These are phyloP conservation scores for Madurella fahalii DNA, from an alignment of 2,329 filamentous ascomycete species.

Conservation along the genomic window DNA sequence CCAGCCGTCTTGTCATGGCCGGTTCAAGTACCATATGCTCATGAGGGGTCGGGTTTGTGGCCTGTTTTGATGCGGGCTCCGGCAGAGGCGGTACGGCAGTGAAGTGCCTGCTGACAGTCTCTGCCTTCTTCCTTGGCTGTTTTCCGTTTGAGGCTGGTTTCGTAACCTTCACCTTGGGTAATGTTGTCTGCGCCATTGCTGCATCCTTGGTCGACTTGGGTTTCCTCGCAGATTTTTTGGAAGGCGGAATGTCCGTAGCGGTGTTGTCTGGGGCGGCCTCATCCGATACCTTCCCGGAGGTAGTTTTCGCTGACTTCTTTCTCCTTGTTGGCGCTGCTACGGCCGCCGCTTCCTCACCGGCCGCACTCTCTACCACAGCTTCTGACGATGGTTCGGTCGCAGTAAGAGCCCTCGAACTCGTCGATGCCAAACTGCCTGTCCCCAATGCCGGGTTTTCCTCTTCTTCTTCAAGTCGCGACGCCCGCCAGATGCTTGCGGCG, in stretches of 20 bases:
- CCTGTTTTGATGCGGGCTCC: conserved; percentile 16
- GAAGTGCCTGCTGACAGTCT: conserved; percentile 36
- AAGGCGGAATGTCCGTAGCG: not conserved
- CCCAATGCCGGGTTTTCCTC: conserved; percentile 7
- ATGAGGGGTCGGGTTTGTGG: conserved; percentile 11
- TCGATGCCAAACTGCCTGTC: too few relatives aligned
- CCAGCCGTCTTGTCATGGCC: conserved; percentile 52
- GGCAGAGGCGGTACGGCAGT: not conserved
- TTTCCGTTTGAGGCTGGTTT: conserved; percentile 28
- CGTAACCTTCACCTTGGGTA: conserved; percentile 32
- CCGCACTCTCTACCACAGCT: not conserved
- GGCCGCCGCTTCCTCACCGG: not conserved
- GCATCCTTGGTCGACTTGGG: conserved; percentile 25
- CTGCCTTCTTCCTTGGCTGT: conserved; percentile 26
- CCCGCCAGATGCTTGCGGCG: conserved; percentile 36
- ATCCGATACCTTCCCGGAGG: not conserved
- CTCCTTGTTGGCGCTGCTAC: not conserved
- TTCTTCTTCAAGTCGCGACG: conserved; percentile 27
- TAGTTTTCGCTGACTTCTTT: not conserved
- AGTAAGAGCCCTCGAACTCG: not conserved
- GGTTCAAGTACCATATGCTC: conserved; percentile 39
- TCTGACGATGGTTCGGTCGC: not conserved
- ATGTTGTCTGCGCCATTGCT: conserved; percentile 28
- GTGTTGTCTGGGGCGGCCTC: not conserved
- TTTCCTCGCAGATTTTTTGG: conserved; percentile 37